A percentile compares a stretch with the other conserved stretches of the same genome.
These are phyloP conservation scores for Alternaria dauci DNA, from an alignment of 2,329 filamentous ascomycete genomes.

Conservation along the genomic window DNA sequence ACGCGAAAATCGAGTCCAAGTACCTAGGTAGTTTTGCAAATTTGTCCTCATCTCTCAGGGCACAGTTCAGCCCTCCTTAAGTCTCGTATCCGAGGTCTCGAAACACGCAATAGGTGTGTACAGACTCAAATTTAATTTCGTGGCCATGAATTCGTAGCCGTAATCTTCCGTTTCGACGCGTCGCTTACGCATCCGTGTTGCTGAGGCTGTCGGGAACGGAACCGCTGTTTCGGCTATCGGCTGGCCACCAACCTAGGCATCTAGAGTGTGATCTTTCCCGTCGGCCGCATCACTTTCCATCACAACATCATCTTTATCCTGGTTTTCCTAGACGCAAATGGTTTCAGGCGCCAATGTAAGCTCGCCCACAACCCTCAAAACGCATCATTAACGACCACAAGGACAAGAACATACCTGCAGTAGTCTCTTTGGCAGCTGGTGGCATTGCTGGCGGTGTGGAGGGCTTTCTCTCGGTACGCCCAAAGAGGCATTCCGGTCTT, in stretches of 20 bases:
- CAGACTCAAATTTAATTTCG: neutral
- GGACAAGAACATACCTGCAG: slow-evolving; percentile 49
- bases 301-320: slow-evolving; percentile 23
- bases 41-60: neutral
- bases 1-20: neutral
- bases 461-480: slow-evolving; percentile 47
- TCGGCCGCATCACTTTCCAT: slow-evolving; percentile 16
- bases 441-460: slow-evolving; percentile 53
- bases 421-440: slow-evolving; percentile 50
- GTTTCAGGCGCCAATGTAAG: slow-evolving; percentile 43
- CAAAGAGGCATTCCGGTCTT: neutral
- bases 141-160: neutral
- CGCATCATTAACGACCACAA: slow-evolving; percentile 15
- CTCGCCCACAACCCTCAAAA: neutral
- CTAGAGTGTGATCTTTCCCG: slow-evolving; percentile 12
- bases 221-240: slow-evolving; percentile 10
- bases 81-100: neutral
- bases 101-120: neutral
- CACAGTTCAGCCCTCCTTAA: neutral
- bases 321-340: slow-evolving; percentile 29
- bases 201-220: slow-evolving; percentile 9
- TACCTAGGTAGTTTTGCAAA: neutral
- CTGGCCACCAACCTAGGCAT: slow-evolving; percentile 5
- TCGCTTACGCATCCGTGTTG: neutral
- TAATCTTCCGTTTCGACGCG: neutral